A percentile compares a stretch with the other conserved stretches of the same genome.
phyloP scores from a whole-genome alignment of 2,329 filamentous ascomycete species.

The Fusarium marasasianum region DNA sequence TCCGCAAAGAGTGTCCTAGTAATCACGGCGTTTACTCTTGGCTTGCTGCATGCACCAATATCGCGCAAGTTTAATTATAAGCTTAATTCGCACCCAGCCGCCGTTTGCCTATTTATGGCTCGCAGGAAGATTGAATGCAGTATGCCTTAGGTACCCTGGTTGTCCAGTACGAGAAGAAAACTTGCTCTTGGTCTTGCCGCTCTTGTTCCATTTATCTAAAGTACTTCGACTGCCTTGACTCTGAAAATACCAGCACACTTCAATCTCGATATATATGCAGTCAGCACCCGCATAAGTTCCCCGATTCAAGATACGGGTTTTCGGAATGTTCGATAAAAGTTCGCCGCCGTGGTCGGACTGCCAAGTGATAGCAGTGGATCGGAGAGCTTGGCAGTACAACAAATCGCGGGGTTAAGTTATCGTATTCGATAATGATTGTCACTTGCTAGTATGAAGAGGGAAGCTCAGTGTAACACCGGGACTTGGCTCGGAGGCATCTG shows the following conservation, averaged over 20 bases:
- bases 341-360: background rate
- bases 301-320: background rate
- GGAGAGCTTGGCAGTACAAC: background rate
- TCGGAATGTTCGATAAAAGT: background rate
- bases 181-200: background rate
- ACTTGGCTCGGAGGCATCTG: background rate
- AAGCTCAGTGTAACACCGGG: background rate
- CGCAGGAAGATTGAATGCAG: background rate
- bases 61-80: background rate
- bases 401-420: background rate
- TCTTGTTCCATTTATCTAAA: background rate
- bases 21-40: too few relatives aligned
- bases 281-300: background rate
- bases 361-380: background rate
- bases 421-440: background rate
- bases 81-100: background rate
- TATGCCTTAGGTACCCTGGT: too few relatives aligned
- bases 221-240: too few relatives aligned
- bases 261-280: too few relatives aligned
- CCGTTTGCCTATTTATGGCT: fast-evolving
- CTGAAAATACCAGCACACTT: too few relatives aligned
- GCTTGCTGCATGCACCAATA: background rate
- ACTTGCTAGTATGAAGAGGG: background rate
- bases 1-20: background rate
- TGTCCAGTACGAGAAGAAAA: background rate